Base-by-base conservation (phyloP, 106 monocot species). In the Acanthochlamys bracteata region DNA sequence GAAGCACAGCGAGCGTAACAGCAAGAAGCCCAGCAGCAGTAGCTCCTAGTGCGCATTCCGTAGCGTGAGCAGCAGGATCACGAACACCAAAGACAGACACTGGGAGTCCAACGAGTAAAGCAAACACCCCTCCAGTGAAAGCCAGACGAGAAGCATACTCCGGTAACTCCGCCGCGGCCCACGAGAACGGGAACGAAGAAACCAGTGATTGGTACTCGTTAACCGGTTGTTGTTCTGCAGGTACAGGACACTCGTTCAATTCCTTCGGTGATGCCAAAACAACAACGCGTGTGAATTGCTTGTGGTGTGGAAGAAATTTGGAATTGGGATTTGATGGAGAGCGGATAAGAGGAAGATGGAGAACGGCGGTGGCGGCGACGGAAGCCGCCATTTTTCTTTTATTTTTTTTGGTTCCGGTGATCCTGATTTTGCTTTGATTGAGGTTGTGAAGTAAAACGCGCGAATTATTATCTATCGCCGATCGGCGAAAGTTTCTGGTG, bases 171-270 rank as follows among this genome's bases (percentile, higher is more conserved):
- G 71, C 82, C 11, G 82, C 60, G 13, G 90, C 95, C 90, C 87
- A 96, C 11, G 88, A 87, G 78, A 96, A 90, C 55, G 87, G 90
- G 33, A 76, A 57, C 14, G 95, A 90, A 16, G 80, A 56, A 20
- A 84, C 73, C 13, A 96, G 82, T n/a, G 82, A 4, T 75, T 85
- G 84, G 84, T 85, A 90, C 82, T 96, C 95, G 80, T 96, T 90
- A 22, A 96, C 82, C 13, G 95, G 95, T 56, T 80, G 90, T 78
- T 96, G 95, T 58, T 96, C 95, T 55, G 42, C 69, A 59, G 95
- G 95, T n/a, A 96, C 95, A 10, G 95, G 95, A 69, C 95, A 96
- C 72, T 86, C 90, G 43, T 13, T 45, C 20, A 84, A 80, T 52
- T 87, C 87, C 55, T 84, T 75, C 21, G 87, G 55, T 61, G n/a